Evolutionary conservation across 2,329 filamentous ascomycete genomes (phyloP), one percentile per base, ranked within the genome.

Genomic region (Cordyceps militaris): DNA sequence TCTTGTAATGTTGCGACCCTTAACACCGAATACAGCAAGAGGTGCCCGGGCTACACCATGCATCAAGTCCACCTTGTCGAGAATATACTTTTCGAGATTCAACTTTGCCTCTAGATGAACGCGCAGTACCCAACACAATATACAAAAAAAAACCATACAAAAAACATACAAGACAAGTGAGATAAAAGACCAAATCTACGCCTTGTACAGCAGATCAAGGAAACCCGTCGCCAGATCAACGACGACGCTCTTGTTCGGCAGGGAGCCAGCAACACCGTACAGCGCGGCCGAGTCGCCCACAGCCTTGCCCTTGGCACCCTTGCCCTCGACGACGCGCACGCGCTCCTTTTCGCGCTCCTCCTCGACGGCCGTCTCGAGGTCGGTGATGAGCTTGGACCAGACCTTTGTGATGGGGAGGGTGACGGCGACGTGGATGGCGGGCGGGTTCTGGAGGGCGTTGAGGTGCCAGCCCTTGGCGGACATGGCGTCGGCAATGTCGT

Each of bases 181-280:
- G 10, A 21, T 14, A 38, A 3, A 16, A 32, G 14, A 21, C 6
- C 3, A 47, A 19, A 24, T 28, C 74, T 75, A 94, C 60, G 87
- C 87, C 78, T 96, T 96, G 74, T 97, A 97, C 72, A 97, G 70
- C 54, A 94, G 87, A 74, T 97, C 92, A 69, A 97, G 78, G 73
- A 97, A 99, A 0, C 91, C 93, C 64, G 81, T 89, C 1, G 92
- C 93, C 69, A 99, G 74, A 66, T 96, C 90, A 63, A 90, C 89
- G 32, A 99, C 91, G 34, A 99, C 87, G 64, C 88, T 91, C 82
- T 97, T 97, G 71, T 99, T 95, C 1, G 94, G 94, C 71, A 99
- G 74, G 67, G 89, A 95, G 6, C 94, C 94, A 0, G 94, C 94
- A 58, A 99, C 92, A 56, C 94, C 94, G 73, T 99, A 99, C 61